These are phyloP conservation scores for Calendula officinalis DNA, from an alignment of 129 eudicot species.

Conservation along the genomic window DNA sequence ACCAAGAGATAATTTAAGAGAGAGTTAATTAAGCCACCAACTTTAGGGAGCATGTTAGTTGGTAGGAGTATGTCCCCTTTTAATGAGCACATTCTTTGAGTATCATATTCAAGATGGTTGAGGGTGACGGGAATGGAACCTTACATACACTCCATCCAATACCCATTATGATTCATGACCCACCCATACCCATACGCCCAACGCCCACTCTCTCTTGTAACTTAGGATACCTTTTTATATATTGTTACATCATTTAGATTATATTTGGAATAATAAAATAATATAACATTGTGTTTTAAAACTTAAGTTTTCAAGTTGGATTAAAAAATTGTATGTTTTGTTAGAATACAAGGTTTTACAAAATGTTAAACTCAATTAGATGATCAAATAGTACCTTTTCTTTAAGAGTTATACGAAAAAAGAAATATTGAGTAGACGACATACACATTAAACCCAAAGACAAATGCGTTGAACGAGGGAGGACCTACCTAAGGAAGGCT, in stretches of 20 bases:
- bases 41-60: constrained; percentile 42
- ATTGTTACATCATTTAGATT: neutral
- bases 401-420: neutral
- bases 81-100: constrained; percentile 37
- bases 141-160: constrained; percentile 33
- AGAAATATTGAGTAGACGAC: neutral
- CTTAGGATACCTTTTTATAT: constrained; percentile 15
- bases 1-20: constrained; percentile 7
- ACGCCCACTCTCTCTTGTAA: constrained; percentile 5
- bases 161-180: constrained; percentile 36
- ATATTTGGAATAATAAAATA: neutral
- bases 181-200: constrained; percentile 28
- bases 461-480: constrained; percentile 5
- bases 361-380: too few relatives aligned
- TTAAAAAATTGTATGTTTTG: neutral
- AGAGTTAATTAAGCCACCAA: constrained; percentile 36
- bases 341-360: neutral
- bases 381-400: neutral
- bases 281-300: neutral
- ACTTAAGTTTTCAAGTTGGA: neutral
- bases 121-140: constrained; percentile 39
- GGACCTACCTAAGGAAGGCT: neutral
- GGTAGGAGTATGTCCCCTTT: constrained; percentile 41
- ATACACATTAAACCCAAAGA: constrained; percentile 8
- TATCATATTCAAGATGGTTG: constrained; percentile 22